Conservation (phyloP, 2,329 filamentous ascomycete species). For the Corniculantispora saksenae region DNA sequence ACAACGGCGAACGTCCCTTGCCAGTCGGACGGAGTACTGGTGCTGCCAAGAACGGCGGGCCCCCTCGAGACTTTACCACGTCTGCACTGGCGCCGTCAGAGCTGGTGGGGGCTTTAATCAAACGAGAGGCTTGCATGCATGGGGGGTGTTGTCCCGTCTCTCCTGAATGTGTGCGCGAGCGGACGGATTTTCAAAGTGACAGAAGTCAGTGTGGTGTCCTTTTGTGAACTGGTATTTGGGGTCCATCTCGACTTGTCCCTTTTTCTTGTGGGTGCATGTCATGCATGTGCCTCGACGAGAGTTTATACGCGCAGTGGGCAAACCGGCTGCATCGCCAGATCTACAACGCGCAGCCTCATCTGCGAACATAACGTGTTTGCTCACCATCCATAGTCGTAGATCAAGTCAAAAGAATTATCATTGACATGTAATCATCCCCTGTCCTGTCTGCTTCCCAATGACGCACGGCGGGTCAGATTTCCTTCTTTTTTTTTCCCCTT, state of each 20-base stretch:
- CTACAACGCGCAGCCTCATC: background rate
- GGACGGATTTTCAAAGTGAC: no score
- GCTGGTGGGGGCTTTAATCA: slow-evolving; percentile 11
- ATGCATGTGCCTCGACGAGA: no score
- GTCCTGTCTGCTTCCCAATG: no score
- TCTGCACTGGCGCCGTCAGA: background rate
- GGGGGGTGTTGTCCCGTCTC: background rate
- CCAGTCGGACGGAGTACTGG: no score
- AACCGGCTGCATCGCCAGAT: slow-evolving; percentile 1
- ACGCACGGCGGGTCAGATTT: slow-evolving; percentile 8
- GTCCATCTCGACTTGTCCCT: background rate
- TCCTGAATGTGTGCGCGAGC: slow-evolving; percentile 4
- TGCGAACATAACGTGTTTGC: background rate
- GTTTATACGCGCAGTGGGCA: background rate
- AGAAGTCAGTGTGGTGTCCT: no score
- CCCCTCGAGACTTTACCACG: background rate
- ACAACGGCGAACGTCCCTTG: no score
- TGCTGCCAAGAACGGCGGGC: slow-evolving; percentile 10
- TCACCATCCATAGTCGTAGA: no score
- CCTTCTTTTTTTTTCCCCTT: background rate
- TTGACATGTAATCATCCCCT: no score
- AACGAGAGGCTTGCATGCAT: slow-evolving; percentile 7
- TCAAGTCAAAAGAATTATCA: no score
- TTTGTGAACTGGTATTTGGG: no score
- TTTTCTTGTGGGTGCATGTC: no score